Conservation (phyloP, 306 rosid species). For the Prunus armeniaca region DNA sequence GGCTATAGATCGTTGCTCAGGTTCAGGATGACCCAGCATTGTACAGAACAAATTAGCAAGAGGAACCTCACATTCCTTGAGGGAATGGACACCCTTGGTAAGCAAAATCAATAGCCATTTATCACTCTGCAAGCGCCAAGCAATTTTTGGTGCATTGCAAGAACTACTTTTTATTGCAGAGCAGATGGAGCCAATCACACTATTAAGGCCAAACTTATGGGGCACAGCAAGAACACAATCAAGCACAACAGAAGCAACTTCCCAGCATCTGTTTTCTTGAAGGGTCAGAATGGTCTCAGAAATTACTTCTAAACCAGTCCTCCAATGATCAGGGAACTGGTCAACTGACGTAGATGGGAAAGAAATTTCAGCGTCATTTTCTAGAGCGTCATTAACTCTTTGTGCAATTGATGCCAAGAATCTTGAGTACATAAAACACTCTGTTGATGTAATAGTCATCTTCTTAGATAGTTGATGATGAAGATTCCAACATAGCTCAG, state of each 20-base stretch:
- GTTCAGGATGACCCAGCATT: conserved; percentile 81
- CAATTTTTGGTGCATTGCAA: conserved; percentile 70
- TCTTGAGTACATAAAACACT: conserved; percentile 63
- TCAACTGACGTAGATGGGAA: conserved; percentile 40
- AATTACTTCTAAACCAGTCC: conserved; percentile 61
- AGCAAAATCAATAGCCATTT: conserved; percentile 65
- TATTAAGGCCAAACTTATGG: conserved; percentile 44
- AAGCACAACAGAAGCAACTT: conserved; percentile 75
- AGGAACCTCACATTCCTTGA: conserved; percentile 60
- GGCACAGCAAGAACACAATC: conserved; percentile 74
- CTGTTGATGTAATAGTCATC: conserved; percentile 54
- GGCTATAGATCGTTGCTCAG: conserved; percentile 85
- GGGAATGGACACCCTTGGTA: conserved; percentile 51
- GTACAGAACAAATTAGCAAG: conserved; percentile 61
- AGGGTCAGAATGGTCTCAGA: conserved; percentile 53
- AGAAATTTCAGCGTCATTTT: conserved; percentile 53
- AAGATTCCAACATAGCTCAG: conserved; percentile 79
- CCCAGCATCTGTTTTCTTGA: conserved; percentile 83
- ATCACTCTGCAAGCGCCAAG: conserved; percentile 81
- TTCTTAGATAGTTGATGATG: conserved; percentile 76
- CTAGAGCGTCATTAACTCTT: conserved; percentile 40
- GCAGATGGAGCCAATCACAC: conserved; percentile 55
- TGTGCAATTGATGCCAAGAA: conserved; percentile 53
- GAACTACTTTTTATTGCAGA: conserved; percentile 60
- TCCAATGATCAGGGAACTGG: conserved; percentile 48